Evolutionary conservation across 2,329 filamentous ascomycete genomes (phyloP).

Genomic region (Monilinia fructicola): DNA sequence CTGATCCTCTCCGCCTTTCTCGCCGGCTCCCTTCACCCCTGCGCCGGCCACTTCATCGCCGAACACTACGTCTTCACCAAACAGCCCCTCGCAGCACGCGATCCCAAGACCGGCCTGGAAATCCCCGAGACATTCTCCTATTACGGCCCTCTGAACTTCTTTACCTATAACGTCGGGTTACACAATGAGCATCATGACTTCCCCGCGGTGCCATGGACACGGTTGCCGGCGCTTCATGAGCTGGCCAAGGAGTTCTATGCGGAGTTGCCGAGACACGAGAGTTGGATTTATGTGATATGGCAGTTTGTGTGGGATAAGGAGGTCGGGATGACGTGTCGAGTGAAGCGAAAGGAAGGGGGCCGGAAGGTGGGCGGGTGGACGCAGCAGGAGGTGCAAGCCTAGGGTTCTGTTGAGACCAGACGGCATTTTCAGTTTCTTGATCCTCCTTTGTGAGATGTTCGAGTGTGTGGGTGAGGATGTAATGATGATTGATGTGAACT

Average conservation of each 20-base stretch:
- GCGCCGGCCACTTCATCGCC: constrained; percentile 96
- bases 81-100: constrained; percentile 49
- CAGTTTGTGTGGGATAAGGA: constrained; percentile 90
- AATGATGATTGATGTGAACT: neutral
- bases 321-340: constrained; percentile 86
- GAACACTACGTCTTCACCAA: constrained; percentile 88
- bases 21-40: constrained; percentile 88
- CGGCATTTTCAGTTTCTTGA: neutral
- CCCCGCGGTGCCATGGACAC: constrained; percentile 92
- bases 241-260: constrained; percentile 92
- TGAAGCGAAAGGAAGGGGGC: constrained; percentile 84
- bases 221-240: constrained; percentile 71
- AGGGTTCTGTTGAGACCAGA: neutral
- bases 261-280: constrained; percentile 79
- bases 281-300: constrained; percentile 93
- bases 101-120: constrained; percentile 56
- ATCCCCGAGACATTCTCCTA: constrained; percentile 96
- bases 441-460: neutral
- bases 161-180: constrained; percentile 96
- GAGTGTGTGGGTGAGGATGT: neutral
- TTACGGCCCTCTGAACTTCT: constrained; percentile 86
- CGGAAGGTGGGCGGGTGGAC: constrained; percentile 66
- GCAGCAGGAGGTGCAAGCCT: constrained; percentile 65
- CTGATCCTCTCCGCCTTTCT: constrained; percentile 88
- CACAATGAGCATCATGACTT: constrained; percentile 99